phyloP scores from a whole-genome alignment of 2,329 filamentous ascomycete genomes.

The Elsinoe fawcettii region DNA sequence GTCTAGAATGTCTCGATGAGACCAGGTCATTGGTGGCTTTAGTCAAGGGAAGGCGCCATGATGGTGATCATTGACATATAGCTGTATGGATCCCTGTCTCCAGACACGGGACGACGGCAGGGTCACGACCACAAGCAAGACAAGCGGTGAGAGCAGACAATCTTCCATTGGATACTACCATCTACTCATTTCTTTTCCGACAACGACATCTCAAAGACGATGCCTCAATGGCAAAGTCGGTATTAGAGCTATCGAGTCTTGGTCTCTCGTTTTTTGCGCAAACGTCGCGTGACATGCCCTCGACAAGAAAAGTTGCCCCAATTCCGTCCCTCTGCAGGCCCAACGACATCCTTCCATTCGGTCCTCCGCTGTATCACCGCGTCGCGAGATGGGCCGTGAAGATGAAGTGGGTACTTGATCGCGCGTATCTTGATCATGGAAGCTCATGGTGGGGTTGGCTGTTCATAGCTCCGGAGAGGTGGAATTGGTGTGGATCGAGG shows the following conservation, averaged over 20 bases:
- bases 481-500: slow-evolving; percentile 21
- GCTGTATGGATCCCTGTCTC: too few species aligned
- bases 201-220: slow-evolving; percentile 6
- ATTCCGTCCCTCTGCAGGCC: background rate
- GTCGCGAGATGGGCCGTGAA: slow-evolving; percentile 11
- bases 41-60: too few species aligned
- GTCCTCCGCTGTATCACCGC: slow-evolving; percentile 9
- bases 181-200: background rate
- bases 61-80: too few species aligned
- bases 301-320: slow-evolving; percentile 3
- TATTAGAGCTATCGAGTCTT: slow-evolving; percentile 9
- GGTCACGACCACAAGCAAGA: background rate
- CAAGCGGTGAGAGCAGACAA: background rate
- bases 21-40: too few species aligned
- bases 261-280: background rate
- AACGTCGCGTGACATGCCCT: slow-evolving; percentile 10
- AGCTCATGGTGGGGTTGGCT: background rate
- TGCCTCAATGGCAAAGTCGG: background rate
- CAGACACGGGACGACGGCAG: background rate
- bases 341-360: background rate
- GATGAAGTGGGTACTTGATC: background rate
- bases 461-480: background rate
- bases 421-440: background rate
- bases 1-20: too few species aligned
- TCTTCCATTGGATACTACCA: background rate